Evolutionary conservation across 2,329 filamentous ascomycete genomes (phyloP), one percentile per base, ranked within the genome.

Genomic region (Aspergillus costaricaensis): DNA sequence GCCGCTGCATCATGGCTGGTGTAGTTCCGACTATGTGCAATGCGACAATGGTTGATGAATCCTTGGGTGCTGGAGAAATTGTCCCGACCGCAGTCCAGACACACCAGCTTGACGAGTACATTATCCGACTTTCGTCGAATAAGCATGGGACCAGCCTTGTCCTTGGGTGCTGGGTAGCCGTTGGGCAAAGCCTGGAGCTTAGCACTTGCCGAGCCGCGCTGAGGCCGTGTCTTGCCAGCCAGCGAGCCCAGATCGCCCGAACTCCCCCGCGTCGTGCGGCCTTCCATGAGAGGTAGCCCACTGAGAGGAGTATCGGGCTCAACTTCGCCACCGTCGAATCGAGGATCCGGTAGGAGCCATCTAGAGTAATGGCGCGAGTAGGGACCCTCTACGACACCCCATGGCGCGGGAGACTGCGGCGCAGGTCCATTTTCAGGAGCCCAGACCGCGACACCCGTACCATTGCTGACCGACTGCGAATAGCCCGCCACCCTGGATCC

Each of bases 31-130:
- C 90, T 91, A 78, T 99, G 95, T 25, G 93, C 92, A 69, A 99
- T 98, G 59, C 95, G 92, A 74, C 94, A 98, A 74, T 99, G 95
- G 73, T 99, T 99, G 80, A 99, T 95, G 78, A 98, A 98, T n/a
- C 95, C 95, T 76, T 98, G 95, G 0, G 93, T 96, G 79, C 93
- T 98, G 58, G 90, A 93, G 72, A 98, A 98, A 75, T 97, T 91
- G 74, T 92, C 91, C 65, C 94, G 86, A 53, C 92, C 85, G 77
- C 95, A 98, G 75, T 95, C 90, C 61, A 91, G 79, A 80, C 95
- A 99, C 64, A 96, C 89, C 52, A 98, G 84, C 77, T 96, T 96
- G 65, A 98, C 94, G 65, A 89, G 88, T 72, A 91, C 84, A 58
- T 91, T 91, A 77, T 98, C 93, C 19, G 83, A 85, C 57, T 90